These are phyloP conservation scores for Aciculoconidium aculeatum DNA, from an alignment of 805 yeast genomes.

Conservation along the genomic window DNA sequence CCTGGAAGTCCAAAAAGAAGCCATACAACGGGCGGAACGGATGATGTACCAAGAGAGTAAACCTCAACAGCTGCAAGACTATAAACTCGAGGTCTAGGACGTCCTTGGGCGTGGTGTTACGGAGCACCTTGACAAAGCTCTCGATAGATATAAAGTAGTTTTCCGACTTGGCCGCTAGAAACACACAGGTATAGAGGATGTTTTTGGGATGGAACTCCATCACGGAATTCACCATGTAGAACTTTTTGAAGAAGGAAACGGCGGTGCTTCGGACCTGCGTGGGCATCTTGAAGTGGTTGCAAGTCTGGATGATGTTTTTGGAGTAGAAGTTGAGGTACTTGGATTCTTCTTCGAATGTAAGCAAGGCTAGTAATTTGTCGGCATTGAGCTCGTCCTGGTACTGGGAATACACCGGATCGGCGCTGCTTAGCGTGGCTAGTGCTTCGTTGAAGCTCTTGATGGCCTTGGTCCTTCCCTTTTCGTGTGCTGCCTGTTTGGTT, in stretches of 20 bases:
- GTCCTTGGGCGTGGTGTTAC: conserved; percentile 58
- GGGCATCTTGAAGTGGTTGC: conserved; percentile 73
- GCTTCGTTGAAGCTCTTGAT: conserved; percentile 23
- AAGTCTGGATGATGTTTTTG: conserved; percentile 62
- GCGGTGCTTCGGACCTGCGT: conserved; percentile 89
- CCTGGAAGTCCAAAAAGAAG: conserved; percentile 85
- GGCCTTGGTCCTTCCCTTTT: conserved; percentile 43
- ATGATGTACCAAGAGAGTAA: conserved; percentile 82
- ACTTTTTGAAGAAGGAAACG: conserved; percentile 70
- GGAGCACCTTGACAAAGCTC: conserved; percentile 66
- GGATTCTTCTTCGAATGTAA: conserved; percentile 66
- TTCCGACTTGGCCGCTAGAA: conserved; percentile 89
- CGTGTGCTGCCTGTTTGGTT: conserved; percentile 46
- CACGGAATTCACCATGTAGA: conserved; percentile 73
- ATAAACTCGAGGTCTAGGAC: conserved; percentile 76
- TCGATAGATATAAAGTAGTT: conserved; percentile 84
- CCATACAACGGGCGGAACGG: conserved; percentile 91
- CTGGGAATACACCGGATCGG: conserved; percentile 22
- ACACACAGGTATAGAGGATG: conserved; percentile 65
- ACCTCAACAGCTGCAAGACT: conserved; percentile 65
- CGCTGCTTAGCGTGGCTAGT: conserved; percentile 11
- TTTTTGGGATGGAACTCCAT: conserved; percentile 86
- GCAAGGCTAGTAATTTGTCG: conserved; percentile 33
- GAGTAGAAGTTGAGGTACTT: conserved; percentile 66
- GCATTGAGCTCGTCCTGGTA: conserved; percentile 23